Percentiles rank a stretch among this genome's conserved stretches.
Evolutionary conservation across 805 yeast species (phyloP).

Genomic region (Candida maltosa): DNA sequence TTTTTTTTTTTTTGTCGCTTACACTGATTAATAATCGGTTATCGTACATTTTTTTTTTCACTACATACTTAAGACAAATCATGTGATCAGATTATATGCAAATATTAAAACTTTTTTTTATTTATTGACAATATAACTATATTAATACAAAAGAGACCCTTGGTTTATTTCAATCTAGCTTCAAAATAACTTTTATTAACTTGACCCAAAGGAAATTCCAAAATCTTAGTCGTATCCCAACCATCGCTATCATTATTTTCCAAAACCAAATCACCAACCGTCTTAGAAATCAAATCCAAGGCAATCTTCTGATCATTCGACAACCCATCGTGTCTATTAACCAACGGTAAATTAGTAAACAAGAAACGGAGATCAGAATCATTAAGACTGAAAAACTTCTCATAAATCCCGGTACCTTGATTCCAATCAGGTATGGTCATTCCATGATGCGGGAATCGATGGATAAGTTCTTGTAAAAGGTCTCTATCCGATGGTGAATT

Average conservation of each 20-base stretch:
- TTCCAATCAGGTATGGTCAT: slow-evolving; percentile 46
- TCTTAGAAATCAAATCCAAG: slow-evolving; percentile 49
- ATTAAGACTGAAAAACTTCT: slow-evolving; percentile 41
- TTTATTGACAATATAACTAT: too few relatives aligned
- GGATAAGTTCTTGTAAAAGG: slow-evolving; percentile 37
- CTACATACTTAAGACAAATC: too few relatives aligned
- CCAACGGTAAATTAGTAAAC: slow-evolving; percentile 42
- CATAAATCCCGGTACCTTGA: slow-evolving; percentile 57
- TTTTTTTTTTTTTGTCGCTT: too few relatives aligned
- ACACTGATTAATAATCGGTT: too few relatives aligned
- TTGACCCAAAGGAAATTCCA: slow-evolving; percentile 3
- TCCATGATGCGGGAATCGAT: slow-evolving; percentile 41
- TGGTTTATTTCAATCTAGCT: slow-evolving; percentile 12
- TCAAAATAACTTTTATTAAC: slow-evolving; percentile 37
- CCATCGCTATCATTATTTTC: slow-evolving; percentile 13
- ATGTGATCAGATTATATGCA: too few relatives aligned
- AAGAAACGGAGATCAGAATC: slow-evolving; percentile 32
- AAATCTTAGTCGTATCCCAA: slow-evolving; percentile 1
- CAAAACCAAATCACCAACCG: slow-evolving; percentile 40
- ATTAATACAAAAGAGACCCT: neutral
- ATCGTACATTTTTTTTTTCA: too few relatives aligned
- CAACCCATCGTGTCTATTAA: slow-evolving; percentile 22
- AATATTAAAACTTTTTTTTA: too few relatives aligned
- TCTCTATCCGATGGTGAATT: slow-evolving; percentile 31
- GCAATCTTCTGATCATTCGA: slow-evolving; percentile 45